Base-by-base conservation (phyloP, 2,329 filamentous ascomycete species). In the Diaporthe caulivora region DNA sequence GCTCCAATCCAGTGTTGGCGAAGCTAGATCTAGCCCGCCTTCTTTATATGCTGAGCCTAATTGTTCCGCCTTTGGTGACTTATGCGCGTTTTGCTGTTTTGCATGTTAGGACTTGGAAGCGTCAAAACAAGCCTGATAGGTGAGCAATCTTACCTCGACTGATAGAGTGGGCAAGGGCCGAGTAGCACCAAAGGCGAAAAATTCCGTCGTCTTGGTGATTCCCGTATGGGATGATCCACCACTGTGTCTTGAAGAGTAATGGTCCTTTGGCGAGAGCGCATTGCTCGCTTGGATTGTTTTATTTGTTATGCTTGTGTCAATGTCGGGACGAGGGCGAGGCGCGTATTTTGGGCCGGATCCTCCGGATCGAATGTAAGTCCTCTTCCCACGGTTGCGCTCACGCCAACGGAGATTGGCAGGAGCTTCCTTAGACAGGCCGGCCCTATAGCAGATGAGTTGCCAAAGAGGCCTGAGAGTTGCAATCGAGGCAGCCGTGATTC, bases 401-500 rank as follows among this genome's bases (percentile, higher is more conserved):
- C 60, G 60, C 60, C 60, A 65, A 13, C 60, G 60, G 29, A 65
- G 42, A 6, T 65, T 65, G 5, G 26, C 60, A 11, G 60, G 60
- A 11, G 60, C 60, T 21, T 65, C 60, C 15, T 44, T 2, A 8
- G 60, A 65, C 2, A 65, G 21, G 34, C 60, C 60, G 18, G 29
- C 7, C 29, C 29, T 24, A 29, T 65, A 65, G 44, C 60, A 37
- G 29, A 65, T 51, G 21, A 65, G 60, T 51, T 65, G 60, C 60
- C 60, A 65, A n/a, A 72, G 70, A 24, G 70, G 70, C 42, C 70
- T 58, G 5, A 72, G 40, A 13, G 70, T 67, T 51, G 58, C 70
- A 21, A 72, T 44, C 11, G 55, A 62, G 24, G 70, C 70, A 18
- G 70, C 70, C 6, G 58, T 40, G 17, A 72, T 72, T 21, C 70